Percentiles rank a stretch among this genome's conserved stretches.
Conservation (phyloP, 148 eudicot species). For the Pouteria glomerata region DNA sequence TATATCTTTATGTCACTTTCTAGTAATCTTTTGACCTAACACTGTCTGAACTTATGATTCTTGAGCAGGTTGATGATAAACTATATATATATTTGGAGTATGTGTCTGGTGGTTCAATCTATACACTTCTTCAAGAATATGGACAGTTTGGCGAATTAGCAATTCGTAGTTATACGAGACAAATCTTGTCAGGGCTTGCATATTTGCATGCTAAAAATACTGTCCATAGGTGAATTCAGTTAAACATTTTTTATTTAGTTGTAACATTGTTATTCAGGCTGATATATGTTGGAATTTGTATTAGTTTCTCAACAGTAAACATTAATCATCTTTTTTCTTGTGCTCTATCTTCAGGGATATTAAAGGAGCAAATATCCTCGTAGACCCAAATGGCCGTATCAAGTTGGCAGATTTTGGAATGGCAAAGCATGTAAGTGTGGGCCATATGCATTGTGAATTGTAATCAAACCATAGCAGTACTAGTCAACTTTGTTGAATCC, state of each 20-base stretch:
- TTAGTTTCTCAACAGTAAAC: not conserved
- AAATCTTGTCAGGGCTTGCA: slow-evolving; percentile 92
- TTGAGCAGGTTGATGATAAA: slow-evolving; percentile 74
- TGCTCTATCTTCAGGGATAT: slow-evolving; percentile 61
- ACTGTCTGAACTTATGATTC: slow-evolving; percentile 7
- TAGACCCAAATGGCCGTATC: slow-evolving; percentile 88
- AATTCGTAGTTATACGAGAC: slow-evolving; percentile 87
- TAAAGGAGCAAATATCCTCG: slow-evolving; percentile 97
- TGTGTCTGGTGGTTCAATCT: slow-evolving; percentile 96
- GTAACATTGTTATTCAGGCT: not conserved
- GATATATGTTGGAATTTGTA: not conserved
- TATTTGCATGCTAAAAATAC: slow-evolving; percentile 82
- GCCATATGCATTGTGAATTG: not conserved
- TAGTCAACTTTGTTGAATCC: not conserved
- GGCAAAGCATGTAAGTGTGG: slow-evolving; percentile 93
- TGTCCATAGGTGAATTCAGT: slow-evolving; percentile 65
- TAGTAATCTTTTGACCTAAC: not conserved
- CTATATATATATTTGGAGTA: slow-evolving; percentile 93
- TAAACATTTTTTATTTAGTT: not conserved
- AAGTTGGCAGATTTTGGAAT: slow-evolving; percentile 98
- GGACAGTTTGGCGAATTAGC: slow-evolving; percentile 86
- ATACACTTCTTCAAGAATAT: slow-evolving; percentile 93
- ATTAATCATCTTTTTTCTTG: slow-evolving; percentile 4
- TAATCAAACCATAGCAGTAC: not conserved
- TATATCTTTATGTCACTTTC: not conserved